Base-by-base conservation (phyloP, 2,329 filamentous ascomycete species). In the Moelleriella libera region DNA sequence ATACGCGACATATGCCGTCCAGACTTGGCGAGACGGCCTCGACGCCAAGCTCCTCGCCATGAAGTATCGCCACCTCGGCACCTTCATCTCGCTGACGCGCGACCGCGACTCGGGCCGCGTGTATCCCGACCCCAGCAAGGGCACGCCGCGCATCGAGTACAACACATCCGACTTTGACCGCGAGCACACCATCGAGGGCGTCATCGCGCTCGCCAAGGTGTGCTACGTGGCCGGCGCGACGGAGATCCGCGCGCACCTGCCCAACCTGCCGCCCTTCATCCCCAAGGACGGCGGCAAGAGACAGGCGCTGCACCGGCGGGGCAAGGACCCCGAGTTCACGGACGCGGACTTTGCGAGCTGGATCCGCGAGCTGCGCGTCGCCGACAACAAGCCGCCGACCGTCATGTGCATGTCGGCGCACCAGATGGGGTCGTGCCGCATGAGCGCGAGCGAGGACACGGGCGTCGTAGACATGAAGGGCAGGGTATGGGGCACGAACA, bases 371-470 rank as follows among this genome's bases (percentile, higher is more conserved):
- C 50, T 82, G 10, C 63, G 71, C 48, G 58, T 58, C 37, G 64
- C 76, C 21, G 70, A 73, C 40, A 73, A 72, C 45, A 67, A 64
- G 49, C 68, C 70, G 14, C 75, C 76, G 0, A 66, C 71, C 31
- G 68, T 70, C 28, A 60, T 67, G n/a, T 85, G 78, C 56, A 65
- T 71, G 31, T 83, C 79, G n/a, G 85, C 85, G 14, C 85, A 90
- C 63, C 85, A 89, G 67, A 89, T 89, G 85, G 82, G 84, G 28
- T 78, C 78, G 8, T 86, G 82, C 57, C 70, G 83, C 3, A 90
- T 89, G 85, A 78, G 78, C 50, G 68, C 68, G 42, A 63, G 62
- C 51, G 61, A 63, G 47, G 61, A 64, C 31, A 65, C 65, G 40
- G 78, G 78, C 30, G 79, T 81, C 10, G 80, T 83, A 2, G 75